phyloP scores from a whole-genome alignment of 257 asterid species.

The Coffea canephora region DNA sequence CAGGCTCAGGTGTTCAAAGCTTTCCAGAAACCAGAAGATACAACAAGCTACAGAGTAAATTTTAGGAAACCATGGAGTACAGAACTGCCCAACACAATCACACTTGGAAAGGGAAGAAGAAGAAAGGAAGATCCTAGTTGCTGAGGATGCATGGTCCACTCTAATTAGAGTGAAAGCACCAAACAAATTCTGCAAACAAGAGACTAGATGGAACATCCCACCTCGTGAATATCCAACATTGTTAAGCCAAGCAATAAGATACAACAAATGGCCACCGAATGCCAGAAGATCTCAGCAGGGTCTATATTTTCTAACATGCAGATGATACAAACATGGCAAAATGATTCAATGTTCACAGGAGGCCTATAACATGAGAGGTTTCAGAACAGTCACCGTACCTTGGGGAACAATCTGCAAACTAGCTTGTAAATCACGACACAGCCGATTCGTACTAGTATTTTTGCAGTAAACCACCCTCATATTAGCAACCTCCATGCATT shows the following conservation, averaged over 20 bases:
- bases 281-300: neutral
- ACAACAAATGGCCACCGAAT: neutral
- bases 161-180: neutral
- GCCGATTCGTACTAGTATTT: conserved; percentile 45
- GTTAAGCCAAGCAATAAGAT: neutral
- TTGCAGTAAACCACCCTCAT: conserved; percentile 72
- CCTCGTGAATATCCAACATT: neutral
- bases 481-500: conserved; percentile 88
- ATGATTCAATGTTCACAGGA: neutral
- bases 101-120: no score
- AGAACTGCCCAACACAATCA: neutral
- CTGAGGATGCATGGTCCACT: neutral
- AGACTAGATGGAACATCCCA: neutral
- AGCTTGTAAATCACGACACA: conserved; percentile 60
- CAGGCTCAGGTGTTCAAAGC: neutral
- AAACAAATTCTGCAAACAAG: neutral
- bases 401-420: conserved; percentile 67
- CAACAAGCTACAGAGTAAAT: neutral
- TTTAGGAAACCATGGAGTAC: neutral
- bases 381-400: conserved; percentile 39
- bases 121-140: neutral
- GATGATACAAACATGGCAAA: neutral
- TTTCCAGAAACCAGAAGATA: conserved; percentile 10
- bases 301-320: neutral
- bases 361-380: conserved; percentile 4